These are phyloP conservation scores for Saccharomycopsis crataegensis DNA, from an alignment of 1,139 yeast species.

Conservation along the genomic window DNA sequence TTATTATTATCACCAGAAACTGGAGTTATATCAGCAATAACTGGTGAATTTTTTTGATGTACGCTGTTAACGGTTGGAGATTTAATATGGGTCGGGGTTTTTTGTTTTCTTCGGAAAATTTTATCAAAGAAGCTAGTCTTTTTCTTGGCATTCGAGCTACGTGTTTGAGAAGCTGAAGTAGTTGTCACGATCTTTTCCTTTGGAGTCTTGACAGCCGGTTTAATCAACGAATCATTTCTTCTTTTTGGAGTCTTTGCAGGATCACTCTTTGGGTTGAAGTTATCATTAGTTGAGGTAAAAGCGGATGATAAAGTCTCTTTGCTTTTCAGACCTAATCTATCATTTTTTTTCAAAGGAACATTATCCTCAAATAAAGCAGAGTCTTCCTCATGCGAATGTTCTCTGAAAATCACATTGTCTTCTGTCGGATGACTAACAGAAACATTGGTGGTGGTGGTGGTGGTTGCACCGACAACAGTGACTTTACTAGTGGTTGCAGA, in stretches of 20 bases:
- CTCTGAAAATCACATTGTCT: not conserved
- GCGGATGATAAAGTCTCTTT: slow-evolving; percentile 13
- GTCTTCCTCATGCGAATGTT: not conserved
- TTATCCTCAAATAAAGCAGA: not conserved
- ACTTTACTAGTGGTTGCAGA: not conserved
- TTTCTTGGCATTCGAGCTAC: slow-evolving; percentile 1
- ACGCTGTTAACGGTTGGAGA: not conserved
- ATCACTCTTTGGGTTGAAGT: not conserved
- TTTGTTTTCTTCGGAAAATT: slow-evolving; percentile 18
- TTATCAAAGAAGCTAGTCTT: slow-evolving; percentile 17
- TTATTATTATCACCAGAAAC: not conserved
- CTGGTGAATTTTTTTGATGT: not conserved
- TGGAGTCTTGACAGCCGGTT: not conserved
- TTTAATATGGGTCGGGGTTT: not conserved
- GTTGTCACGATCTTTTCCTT: not conserved
- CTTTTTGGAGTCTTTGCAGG: not conserved
- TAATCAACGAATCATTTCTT: not conserved
- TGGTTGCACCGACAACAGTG: not conserved
- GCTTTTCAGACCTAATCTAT: slow-evolving; percentile 1
- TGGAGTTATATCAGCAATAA: not conserved
- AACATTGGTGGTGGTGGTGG: not conserved
- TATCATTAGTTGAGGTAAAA: not conserved
- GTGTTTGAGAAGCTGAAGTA: not conserved
- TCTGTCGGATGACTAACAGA: not conserved
- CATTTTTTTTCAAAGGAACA: not conserved